phyloP scores from a whole-genome alignment of 306 rosid genomes.

The Heteromeles arbutifolia region DNA sequence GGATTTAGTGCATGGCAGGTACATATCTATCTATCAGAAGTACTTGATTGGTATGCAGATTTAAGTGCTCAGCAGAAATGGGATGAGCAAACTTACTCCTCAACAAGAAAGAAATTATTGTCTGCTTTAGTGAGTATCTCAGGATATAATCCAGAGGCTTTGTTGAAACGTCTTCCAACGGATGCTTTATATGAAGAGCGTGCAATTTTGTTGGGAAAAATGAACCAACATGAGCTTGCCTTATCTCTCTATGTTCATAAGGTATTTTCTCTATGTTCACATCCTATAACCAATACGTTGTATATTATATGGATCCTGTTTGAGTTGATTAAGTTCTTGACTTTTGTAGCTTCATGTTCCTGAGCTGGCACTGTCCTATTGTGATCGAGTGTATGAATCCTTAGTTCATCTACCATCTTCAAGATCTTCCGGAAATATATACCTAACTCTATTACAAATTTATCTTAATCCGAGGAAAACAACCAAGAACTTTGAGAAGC shows the following conservation, averaged over 20 bases:
- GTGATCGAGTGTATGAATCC: constrained; percentile 81
- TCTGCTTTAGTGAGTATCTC: constrained; percentile 78
- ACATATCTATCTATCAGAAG: constrained; percentile 82
- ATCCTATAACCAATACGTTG: background rate
- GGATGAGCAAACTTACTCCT: constrained; percentile 79
- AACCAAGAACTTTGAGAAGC: constrained; percentile 66
- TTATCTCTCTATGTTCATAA: constrained; percentile 84
- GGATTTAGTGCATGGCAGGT: constrained; percentile 48
- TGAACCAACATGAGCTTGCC: constrained; percentile 97
- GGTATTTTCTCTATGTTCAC: constrained; percentile 36
- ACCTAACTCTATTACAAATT: constrained; percentile 81
- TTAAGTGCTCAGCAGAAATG: constrained; percentile 65
- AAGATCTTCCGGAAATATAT: constrained; percentile 68
- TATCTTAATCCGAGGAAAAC: constrained; percentile 85
- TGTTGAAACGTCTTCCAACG: constrained; percentile 72
- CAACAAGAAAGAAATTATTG: constrained; percentile 75
- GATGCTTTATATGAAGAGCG: constrained; percentile 95
- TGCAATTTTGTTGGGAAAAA: constrained; percentile 82
- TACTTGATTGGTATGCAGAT: constrained; percentile 85
- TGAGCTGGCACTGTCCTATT: constrained; percentile 81
- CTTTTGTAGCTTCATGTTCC: constrained; percentile 72
- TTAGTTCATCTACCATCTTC: constrained; percentile 47
- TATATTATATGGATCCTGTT: constrained; percentile 6
- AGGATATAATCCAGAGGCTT: constrained; percentile 80
- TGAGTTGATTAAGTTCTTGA: constrained; percentile 19